Conservation (phyloP, 2,329 filamentous ascomycete species). For the Rutstroemia sp. region DNA sequence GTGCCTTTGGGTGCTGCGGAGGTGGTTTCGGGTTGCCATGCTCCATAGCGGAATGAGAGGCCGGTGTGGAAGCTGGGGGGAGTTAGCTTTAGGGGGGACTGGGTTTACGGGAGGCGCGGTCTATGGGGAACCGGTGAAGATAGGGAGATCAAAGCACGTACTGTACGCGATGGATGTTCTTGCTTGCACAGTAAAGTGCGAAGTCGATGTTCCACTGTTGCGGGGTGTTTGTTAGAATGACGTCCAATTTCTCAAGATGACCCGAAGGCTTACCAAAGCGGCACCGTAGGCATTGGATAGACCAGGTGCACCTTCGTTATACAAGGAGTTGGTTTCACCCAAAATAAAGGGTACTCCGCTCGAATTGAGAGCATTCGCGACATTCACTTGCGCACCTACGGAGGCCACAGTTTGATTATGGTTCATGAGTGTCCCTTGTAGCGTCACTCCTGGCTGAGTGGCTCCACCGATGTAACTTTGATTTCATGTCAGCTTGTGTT, state of each 20-base stretch:
- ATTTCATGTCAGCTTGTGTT: constrained; percentile 1
- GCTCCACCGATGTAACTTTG: constrained; percentile 55
- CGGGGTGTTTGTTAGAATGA: no score
- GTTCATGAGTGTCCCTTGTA: constrained; percentile 57
- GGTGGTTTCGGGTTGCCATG: constrained; percentile 53
- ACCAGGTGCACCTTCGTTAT: constrained; percentile 52
- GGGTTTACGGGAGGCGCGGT: no score
- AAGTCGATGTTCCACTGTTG: constrained; percentile 52
- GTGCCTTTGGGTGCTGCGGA: constrained; percentile 44
- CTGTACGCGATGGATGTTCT: constrained; percentile 49
- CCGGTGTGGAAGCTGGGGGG: constrained; percentile 50
- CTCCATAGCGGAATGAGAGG: constrained; percentile 52
- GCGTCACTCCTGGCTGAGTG: constrained; percentile 50
- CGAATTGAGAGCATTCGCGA: constrained; percentile 29
- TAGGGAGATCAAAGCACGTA: background rate
- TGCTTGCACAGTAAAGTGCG: constrained; percentile 48
- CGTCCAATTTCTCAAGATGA: background rate
- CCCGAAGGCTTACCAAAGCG: constrained; percentile 35
- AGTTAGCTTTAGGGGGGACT: background rate
- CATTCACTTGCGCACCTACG: constrained; percentile 34
- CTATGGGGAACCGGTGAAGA: background rate
- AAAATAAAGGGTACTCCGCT: constrained; percentile 25
- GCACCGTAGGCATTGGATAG: constrained; percentile 59
- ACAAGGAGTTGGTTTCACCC: constrained; percentile 51
- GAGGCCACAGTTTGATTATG: constrained; percentile 45